phyloP scores from a whole-genome alignment of 1,284 basidiomycete genomes.

The Pseudozyma sp. region DNA sequence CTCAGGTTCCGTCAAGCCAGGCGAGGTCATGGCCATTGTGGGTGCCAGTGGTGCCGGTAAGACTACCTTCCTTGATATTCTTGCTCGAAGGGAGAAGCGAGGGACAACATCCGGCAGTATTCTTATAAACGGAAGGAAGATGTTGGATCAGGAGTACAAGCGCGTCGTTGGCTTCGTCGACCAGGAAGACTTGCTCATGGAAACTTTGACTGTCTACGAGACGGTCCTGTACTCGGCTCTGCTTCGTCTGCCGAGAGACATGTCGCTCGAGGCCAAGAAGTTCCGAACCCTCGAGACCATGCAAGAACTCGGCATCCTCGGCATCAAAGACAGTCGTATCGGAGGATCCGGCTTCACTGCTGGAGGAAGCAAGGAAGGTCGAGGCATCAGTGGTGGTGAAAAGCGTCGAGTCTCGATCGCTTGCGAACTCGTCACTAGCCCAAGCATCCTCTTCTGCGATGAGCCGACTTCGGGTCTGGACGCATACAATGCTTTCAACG shows the following conservation, averaged over 20 bases:
- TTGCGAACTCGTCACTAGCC: conserved; percentile 96
- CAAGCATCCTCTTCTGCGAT: conserved; percentile 93
- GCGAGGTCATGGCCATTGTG: conserved; percentile 89
- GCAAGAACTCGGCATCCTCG: conserved; percentile 91
- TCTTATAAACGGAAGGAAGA: conserved; percentile 85
- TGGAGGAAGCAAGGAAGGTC: conserved; percentile 85
- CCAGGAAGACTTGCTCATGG: conserved; percentile 96
- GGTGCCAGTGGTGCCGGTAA: conserved; percentile 97
- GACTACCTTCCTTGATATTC: conserved; percentile 93
- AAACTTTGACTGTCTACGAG: conserved; percentile 96
- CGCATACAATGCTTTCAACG: conserved; percentile 93
- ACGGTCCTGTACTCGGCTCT: conserved; percentile 93
- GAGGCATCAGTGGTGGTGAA: conserved; percentile 60
- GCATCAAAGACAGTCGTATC: conserved; percentile 89
- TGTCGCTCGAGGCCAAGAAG: conserved; percentile 93
- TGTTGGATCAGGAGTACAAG: conserved; percentile 81
- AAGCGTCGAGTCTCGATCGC: conserved; percentile 78
- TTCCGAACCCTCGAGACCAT: conserved; percentile 93
- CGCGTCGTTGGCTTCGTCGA: conserved; percentile 93
- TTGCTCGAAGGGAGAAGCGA: conserved; percentile 87
- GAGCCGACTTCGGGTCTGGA: conserved; percentile 92
- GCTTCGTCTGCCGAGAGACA: conserved; percentile 88
- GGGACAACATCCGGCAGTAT: conserved; percentile 81
- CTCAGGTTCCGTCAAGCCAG: conserved; percentile 90
- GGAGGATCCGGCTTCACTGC: conserved; percentile 74